These are phyloP conservation scores for Thelephora aurantiotincta DNA, from an alignment of 768 basidiomycete genomes.

Conservation along the genomic window DNA sequence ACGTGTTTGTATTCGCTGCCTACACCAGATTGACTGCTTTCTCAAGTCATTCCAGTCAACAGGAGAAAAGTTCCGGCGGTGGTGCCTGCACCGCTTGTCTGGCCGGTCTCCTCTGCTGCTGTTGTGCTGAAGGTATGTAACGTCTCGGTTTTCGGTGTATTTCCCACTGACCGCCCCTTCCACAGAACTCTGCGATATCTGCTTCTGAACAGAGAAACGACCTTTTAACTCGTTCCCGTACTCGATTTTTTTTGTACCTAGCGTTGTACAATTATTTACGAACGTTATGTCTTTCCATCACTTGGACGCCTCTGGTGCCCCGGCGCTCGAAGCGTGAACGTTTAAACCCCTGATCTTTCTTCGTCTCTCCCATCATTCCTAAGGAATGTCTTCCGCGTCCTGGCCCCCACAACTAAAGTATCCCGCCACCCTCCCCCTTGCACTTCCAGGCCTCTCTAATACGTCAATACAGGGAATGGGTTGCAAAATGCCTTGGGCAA, in stretches of 20 bases:
- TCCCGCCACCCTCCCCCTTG: constrained; percentile 2
- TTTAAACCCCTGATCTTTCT: neutral
- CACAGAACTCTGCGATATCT: no score
- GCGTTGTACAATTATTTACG: no score
- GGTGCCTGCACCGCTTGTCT: constrained; percentile 50
- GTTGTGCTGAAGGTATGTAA: constrained; percentile 56
- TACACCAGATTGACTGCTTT: neutral
- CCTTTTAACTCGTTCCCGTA: no score
- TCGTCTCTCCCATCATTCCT: neutral
- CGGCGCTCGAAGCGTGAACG: no score
- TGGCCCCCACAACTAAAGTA: constrained; percentile 77
- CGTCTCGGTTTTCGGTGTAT: neutral
- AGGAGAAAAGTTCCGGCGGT: constrained; percentile 29
- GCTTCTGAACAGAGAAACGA: no score
- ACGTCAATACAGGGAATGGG: constrained; percentile 65
- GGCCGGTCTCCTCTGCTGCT: constrained; percentile 49
- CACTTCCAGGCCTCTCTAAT: constrained; percentile 1
- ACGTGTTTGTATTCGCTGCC: constrained; percentile 42
- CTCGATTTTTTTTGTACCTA: no score
- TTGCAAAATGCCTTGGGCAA: constrained; percentile 82
- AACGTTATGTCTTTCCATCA: no score
- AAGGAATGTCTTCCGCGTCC: constrained; percentile 55
- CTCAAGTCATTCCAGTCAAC: constrained; percentile 18
- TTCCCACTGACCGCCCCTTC: no score
- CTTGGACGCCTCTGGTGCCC: no score